Percentiles rank a stretch among this genome's conserved stretches.
Conservation (phyloP, 306 rosid species). For the Prunus mira region DNA sequence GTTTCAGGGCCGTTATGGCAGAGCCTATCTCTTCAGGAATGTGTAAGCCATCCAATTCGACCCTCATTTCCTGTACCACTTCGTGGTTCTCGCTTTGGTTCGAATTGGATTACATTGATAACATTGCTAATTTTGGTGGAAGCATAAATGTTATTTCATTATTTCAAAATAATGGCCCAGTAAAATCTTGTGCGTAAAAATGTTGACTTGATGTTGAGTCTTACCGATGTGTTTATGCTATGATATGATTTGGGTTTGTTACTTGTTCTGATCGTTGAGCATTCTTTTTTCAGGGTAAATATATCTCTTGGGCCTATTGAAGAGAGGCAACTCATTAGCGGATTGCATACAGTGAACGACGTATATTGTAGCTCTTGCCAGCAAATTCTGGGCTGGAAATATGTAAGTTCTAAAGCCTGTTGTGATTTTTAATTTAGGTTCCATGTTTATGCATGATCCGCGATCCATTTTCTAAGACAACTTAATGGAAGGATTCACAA, state of each 20-base stretch:
- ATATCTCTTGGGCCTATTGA: constrained; percentile 34
- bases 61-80: not conserved
- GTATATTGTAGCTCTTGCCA: constrained; percentile 43
- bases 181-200: not conserved
- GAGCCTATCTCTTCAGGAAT: constrained; percentile 31
- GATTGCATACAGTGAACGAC: constrained; percentile 40
- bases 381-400: constrained; percentile 39
- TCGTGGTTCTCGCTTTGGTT: not conserved
- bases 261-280: not conserved
- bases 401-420: constrained; percentile 14
- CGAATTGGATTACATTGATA: not conserved
- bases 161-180: not conserved
- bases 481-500: not conserved
- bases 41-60: constrained; percentile 16
- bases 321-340: constrained; percentile 29
- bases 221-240: not conserved
- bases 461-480: not conserved
- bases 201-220: not conserved
- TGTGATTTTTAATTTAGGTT: not conserved
- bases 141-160: not conserved
- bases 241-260: constrained; percentile 5
- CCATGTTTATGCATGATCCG: not conserved
- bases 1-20: constrained; percentile 31
- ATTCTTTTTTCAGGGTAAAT: constrained; percentile 12
- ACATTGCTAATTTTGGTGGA: not conserved